Percentiles rank a stretch among this genome's conserved stretches.
phyloP scores from a whole-genome alignment of 768 basidiomycete genomes.

The Fomitopsis pulvina region DNA sequence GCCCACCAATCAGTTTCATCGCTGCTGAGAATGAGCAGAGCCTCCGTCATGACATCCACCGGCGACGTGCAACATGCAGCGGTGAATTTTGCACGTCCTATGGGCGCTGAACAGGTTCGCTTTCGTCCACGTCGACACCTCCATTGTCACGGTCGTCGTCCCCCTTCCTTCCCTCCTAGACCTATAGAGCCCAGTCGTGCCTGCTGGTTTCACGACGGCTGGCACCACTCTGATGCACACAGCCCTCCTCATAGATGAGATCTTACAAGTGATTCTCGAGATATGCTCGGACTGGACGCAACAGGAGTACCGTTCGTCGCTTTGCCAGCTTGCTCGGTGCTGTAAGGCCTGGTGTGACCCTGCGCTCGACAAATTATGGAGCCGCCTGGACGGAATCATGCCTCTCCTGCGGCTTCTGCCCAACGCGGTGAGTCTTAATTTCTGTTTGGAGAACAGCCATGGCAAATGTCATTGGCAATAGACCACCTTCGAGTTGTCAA shows the following conservation, averaged over 20 bases:
- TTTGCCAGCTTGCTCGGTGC: slow-evolving; percentile 19
- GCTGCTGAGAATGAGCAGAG: background rate
- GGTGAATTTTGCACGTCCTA: background rate
- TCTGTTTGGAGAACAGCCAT: background rate
- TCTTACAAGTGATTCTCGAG: slow-evolving; percentile 20
- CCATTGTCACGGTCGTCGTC: no score
- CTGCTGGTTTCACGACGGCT: no score
- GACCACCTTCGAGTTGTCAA: background rate
- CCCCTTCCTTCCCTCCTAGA: background rate
- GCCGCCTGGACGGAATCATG: slow-evolving; percentile 12
- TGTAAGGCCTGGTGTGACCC: slow-evolving; percentile 23
- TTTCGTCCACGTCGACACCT: no score
- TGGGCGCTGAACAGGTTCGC: background rate
- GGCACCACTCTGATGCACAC: slow-evolving; percentile 15
- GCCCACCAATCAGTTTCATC: background rate
- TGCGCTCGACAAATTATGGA: slow-evolving; percentile 21
- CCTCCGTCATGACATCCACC: background rate
- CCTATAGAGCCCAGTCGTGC: background rate
- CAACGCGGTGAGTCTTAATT: background rate
- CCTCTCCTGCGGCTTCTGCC: slow-evolving; percentile 14
- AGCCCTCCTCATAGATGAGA: slow-evolving; percentile 24
- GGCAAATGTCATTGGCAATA: no score
- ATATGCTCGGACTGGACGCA: slow-evolving; percentile 15
- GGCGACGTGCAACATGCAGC: background rate
- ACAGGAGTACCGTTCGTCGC: slow-evolving; percentile 13